Percentiles rank a stretch among this genome's conserved stretches.
phyloP scores from a whole-genome alignment of 345 rosid species.

The Lepidium didymum region DNA sequence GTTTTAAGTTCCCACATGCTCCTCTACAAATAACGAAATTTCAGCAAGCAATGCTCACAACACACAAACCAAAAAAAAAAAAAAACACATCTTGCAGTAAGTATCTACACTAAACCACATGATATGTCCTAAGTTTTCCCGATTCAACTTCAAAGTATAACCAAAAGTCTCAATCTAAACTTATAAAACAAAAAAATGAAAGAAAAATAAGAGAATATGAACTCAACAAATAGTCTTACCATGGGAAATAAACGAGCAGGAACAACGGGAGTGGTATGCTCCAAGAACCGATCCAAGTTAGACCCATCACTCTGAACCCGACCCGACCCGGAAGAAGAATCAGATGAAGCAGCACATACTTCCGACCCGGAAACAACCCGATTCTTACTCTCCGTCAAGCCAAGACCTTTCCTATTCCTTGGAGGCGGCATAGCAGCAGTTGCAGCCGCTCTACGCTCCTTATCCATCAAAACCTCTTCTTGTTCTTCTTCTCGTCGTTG shows the following conservation, averaged over 20 bases:
- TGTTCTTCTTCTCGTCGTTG: constrained; percentile 23
- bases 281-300: constrained; percentile 94
- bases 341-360: constrained; percentile 31
- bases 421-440: constrained; percentile 1
- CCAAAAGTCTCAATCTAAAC: not conserved
- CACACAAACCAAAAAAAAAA: not conserved
- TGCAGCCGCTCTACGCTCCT: constrained; percentile 6
- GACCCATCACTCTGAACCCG: constrained; percentile 28
- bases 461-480: constrained; percentile 10
- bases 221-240: constrained; percentile 32
- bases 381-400: constrained; percentile 19
- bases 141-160: not conserved
- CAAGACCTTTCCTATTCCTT: not conserved
- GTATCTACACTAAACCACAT: not conserved
- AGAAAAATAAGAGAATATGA: not conserved
- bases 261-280: constrained; percentile 67
- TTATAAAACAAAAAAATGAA: not conserved
- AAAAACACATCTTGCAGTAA: not conserved
- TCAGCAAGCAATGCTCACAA: not conserved
- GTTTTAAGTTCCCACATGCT: constrained; percentile 31
- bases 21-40: constrained; percentile 37
- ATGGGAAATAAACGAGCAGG: constrained; percentile 48
- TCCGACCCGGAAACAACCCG: constrained; percentile 29
- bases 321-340: constrained; percentile 39
- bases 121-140: not conserved